A percentile compares a stretch with the other conserved stretches of the same genome.
phyloP scores from a whole-genome alignment of 495 filamentous ascomycete species.

The Penicillium coffeae region DNA sequence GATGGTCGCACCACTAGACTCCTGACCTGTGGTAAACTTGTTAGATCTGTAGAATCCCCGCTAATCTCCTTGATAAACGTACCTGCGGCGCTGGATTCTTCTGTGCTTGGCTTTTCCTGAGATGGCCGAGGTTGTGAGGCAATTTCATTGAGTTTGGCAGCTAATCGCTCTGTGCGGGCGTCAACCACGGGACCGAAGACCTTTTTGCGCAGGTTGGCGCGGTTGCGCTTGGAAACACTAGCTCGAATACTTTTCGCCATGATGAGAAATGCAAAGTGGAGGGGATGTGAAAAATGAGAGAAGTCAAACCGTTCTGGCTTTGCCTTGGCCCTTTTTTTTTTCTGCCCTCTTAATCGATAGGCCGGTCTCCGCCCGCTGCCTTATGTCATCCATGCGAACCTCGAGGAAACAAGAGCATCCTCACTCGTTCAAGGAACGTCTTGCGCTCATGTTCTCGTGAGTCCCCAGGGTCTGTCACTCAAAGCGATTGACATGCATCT shows the following conservation, averaged over 20 bases:
- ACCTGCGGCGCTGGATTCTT: constrained; percentile 24
- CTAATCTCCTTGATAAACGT: too few relatives aligned
- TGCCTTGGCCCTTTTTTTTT: constrained; percentile 19
- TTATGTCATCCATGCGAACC: constrained; percentile 37
- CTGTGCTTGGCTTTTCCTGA: constrained; percentile 22
- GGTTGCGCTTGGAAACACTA: constrained; percentile 73
- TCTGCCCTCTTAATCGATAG: constrained; percentile 16
- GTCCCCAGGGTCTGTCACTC: background rate
- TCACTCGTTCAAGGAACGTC: constrained; percentile 13
- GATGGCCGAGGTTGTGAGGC: constrained; percentile 57
- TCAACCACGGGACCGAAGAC: constrained; percentile 76
- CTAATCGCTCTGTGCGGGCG: constrained; percentile 72
- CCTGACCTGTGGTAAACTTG: constrained; percentile 14
- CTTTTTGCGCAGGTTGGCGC: constrained; percentile 64
- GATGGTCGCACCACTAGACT: constrained; percentile 9
- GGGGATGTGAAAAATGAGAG: background rate
- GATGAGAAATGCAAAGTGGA: constrained; percentile 13
- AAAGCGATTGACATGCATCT: constrained; percentile 21
- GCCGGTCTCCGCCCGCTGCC: constrained; percentile 9
- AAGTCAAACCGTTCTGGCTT: background rate
- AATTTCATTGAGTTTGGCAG: constrained; percentile 73
- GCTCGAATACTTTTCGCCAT: constrained; percentile 85
- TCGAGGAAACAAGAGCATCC: background rate
- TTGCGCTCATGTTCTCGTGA: constrained; percentile 13
- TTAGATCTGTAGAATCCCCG: background rate